phyloP scores from a whole-genome alignment of 495 filamentous ascomycete genomes.

The Podospora anserina region DNA sequence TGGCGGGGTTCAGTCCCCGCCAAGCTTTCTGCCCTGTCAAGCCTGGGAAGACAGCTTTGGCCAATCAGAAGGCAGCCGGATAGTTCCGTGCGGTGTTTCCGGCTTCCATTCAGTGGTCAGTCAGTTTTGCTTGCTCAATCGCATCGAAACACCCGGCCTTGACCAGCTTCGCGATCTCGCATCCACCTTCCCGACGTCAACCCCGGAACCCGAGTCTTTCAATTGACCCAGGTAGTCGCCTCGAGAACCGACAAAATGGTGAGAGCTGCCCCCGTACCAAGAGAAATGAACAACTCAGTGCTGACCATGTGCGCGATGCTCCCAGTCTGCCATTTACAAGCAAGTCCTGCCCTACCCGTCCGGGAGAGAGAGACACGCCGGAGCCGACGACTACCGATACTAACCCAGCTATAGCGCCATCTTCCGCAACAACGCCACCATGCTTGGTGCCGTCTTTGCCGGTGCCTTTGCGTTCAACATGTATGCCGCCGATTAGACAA shows the following conservation, averaged over 20 bases:
- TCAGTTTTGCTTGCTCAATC: conserved; percentile 30
- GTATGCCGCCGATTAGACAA: conserved; percentile 51
- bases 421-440: conserved; percentile 79
- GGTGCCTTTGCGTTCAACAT: conserved; percentile 90
- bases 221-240: conserved; percentile 26
- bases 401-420: conserved; percentile 60
- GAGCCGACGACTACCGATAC: conserved; percentile 20
- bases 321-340: conserved; percentile 70
- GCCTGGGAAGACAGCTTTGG: conserved; percentile 31
- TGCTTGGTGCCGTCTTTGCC: conserved; percentile 80
- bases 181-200: conserved; percentile 19
- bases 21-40: conserved; percentile 10
- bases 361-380: conserved; percentile 4
- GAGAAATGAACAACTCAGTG: not conserved
- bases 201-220: conserved; percentile 18
- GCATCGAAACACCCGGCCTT: conserved; percentile 24
- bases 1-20: conserved; percentile 10
- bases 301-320: conserved; percentile 33
- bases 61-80: conserved; percentile 38
- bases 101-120: conserved; percentile 20
- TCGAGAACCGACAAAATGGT: conserved; percentile 38
- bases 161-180: conserved; percentile 15
- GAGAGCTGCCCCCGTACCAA: conserved; percentile 17
- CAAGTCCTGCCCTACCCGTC: conserved; percentile 49
- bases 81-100: conserved; percentile 35